Conservation (phyloP, 345 rosid genomes). For the Syzygium aqueum region DNA sequence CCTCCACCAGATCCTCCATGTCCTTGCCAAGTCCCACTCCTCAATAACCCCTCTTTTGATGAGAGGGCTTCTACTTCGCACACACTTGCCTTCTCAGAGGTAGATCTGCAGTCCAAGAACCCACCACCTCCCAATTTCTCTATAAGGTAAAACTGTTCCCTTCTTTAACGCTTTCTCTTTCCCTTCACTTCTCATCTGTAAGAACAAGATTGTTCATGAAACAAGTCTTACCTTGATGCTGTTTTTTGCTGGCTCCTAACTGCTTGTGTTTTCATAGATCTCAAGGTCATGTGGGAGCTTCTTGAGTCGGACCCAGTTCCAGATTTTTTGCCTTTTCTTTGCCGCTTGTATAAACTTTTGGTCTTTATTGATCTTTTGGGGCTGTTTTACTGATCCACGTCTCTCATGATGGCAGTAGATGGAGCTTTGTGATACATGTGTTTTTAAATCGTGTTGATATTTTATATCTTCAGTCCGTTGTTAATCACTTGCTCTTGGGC, state of each 20-base stretch:
- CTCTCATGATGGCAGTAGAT: not conserved
- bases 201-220: not conserved
- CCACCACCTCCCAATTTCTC: slow-evolving; percentile 44
- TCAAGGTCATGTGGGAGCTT: not conserved
- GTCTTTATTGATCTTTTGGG: not conserved
- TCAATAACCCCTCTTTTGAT: slow-evolving; percentile 6
- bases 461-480: not conserved
- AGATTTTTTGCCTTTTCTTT: not conserved
- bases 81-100: slow-evolving; percentile 25
- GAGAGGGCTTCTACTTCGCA: slow-evolving; percentile 26
- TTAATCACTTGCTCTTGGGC: not conserved
- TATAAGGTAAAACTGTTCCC: slow-evolving; percentile 50
- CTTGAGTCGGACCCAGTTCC: not conserved
- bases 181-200: not conserved
- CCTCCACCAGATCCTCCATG: slow-evolving; percentile 66
- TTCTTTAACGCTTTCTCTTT: not conserved
- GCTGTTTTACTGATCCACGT: not conserved
- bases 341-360: not conserved
- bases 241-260: not conserved
- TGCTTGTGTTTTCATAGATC: not conserved
- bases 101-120: slow-evolving; percentile 5
- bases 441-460: not conserved
- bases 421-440: not conserved
- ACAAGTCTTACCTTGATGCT: not conserved
- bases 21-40: slow-evolving; percentile 28